Conservation (phyloP, 129 eudicot genomes). For the Escallonia rubra region DNA sequence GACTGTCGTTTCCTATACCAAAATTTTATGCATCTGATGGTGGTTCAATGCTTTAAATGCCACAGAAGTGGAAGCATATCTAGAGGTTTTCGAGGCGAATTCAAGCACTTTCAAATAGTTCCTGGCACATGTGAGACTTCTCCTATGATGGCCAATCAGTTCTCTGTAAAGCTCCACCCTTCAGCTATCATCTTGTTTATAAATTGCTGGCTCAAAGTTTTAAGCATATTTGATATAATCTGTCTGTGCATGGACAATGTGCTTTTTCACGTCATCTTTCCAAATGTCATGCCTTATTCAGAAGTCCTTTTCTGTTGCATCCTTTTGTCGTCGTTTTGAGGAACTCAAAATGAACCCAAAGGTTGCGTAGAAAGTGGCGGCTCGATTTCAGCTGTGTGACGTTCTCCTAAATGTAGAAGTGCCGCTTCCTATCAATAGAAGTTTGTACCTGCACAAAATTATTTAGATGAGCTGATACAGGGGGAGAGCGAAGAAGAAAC, state of each 20-base stretch:
- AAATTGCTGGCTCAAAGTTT: too few species aligned
- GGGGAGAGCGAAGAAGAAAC: too few species aligned
- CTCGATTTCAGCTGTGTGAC: background rate
- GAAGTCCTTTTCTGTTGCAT: too few species aligned
- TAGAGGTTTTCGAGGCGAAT: constrained; percentile 97
- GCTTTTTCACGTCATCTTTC: too few species aligned
- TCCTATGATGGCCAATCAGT: constrained; percentile 98
- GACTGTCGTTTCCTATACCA: background rate
- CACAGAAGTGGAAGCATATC: constrained; percentile 96
- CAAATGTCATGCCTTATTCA: too few species aligned
- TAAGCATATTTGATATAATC: too few species aligned
- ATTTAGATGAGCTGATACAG: too few species aligned
- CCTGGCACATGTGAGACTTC: constrained; percentile 96
- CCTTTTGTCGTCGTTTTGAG: too few species aligned
- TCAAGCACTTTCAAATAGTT: constrained; percentile 82
- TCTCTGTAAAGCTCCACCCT: constrained; percentile 69
- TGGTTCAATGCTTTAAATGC: constrained; percentile 1
- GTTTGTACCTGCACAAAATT: too few species aligned
- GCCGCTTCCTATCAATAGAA: too few species aligned
- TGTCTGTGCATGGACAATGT: too few species aligned
- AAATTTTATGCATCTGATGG: constrained; percentile 10
- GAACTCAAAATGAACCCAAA: background rate
- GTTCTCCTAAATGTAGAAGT: too few species aligned
- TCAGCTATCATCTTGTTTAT: constrained; percentile 4
- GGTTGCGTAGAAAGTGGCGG: background rate